phyloP scores from a whole-genome alignment of 2,329 filamentous ascomycete species.

The Metarhizium humberi region DNA sequence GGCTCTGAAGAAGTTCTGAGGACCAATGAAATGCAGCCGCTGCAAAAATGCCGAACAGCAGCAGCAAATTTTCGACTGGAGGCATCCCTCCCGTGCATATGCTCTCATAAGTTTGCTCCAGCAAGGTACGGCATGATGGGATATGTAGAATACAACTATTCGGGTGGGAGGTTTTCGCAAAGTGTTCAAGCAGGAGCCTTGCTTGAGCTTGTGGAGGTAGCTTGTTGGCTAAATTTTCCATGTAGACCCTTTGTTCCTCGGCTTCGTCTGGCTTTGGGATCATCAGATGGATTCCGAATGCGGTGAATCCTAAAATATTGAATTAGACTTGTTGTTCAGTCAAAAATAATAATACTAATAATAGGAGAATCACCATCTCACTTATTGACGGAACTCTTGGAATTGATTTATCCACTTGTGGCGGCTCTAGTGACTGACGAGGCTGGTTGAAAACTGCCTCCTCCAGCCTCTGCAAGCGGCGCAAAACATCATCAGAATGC shows the following conservation, averaged over 20 bases:
- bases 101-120: constrained; percentile 4
- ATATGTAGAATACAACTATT: constrained; percentile 5
- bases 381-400: no score
- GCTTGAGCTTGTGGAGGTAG: background rate
- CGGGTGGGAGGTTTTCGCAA: background rate
- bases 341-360: no score
- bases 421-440: background rate
- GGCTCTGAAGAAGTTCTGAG: background rate
- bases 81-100: background rate
- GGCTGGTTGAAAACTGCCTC: constrained; percentile 1
- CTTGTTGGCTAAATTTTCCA: background rate
- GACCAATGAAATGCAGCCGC: constrained; percentile 1
- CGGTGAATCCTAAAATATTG: background rate
- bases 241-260: background rate
- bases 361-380: no score
- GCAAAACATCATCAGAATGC: constrained; percentile 10
- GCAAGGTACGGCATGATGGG: constrained; percentile 1
- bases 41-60: constrained; percentile 5
- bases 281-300: background rate
- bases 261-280: background rate
- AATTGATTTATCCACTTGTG: no score
- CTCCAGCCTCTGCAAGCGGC: constrained; percentile 3
- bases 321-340: background rate
- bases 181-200: constrained; percentile 3
- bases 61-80: background rate